Percentiles rank a stretch among this genome's conserved stretches.
phyloP scores from a whole-genome alignment of 106 monocot genomes.

The Acorus calamus region DNA sequence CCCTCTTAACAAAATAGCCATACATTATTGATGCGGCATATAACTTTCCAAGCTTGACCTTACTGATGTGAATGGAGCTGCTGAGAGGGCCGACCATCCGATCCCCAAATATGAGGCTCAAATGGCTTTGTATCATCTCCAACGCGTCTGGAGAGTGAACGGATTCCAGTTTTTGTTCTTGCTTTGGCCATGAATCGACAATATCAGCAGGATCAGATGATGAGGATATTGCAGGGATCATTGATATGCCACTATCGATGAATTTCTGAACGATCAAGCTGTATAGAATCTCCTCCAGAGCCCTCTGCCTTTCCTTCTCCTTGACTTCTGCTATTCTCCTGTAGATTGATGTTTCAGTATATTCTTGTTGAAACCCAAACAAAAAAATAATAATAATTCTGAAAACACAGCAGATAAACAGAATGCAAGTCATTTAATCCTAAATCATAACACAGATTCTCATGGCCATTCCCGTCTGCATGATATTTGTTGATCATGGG shows the following conservation, averaged over 20 bases:
- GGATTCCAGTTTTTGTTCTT: constrained; percentile 58
- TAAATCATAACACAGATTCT: too few species aligned
- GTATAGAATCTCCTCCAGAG: constrained; percentile 84
- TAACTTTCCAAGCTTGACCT: constrained; percentile 90
- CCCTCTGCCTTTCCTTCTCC: constrained; percentile 64
- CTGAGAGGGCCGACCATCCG: constrained; percentile 49
- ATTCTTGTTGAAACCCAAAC: too few species aligned
- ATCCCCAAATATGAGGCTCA: constrained; percentile 72
- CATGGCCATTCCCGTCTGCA: too few species aligned
- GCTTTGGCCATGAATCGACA: constrained; percentile 67
- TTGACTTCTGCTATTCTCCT: constrained; percentile 94
- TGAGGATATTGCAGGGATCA: constrained; percentile 53
- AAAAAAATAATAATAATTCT: too few species aligned
- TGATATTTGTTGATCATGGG: too few species aligned
- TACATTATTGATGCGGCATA: constrained; percentile 99
- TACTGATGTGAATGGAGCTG: constrained; percentile 69
- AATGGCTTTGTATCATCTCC: constrained; percentile 88
- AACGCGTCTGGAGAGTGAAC: constrained; percentile 80
- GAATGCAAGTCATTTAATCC: too few species aligned
- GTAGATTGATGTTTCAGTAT: constrained; percentile 5
- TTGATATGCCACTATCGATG: constrained; percentile 57
- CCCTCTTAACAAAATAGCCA: constrained; percentile 92
- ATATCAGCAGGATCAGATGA: constrained; percentile 23
- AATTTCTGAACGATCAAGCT: constrained; percentile 81
- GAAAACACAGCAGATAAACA: too few species aligned